These are phyloP conservation scores for Trichophyton mentagrophytes DNA, from an alignment of 2,329 filamentous ascomycete genomes.

Conservation along the genomic window DNA sequence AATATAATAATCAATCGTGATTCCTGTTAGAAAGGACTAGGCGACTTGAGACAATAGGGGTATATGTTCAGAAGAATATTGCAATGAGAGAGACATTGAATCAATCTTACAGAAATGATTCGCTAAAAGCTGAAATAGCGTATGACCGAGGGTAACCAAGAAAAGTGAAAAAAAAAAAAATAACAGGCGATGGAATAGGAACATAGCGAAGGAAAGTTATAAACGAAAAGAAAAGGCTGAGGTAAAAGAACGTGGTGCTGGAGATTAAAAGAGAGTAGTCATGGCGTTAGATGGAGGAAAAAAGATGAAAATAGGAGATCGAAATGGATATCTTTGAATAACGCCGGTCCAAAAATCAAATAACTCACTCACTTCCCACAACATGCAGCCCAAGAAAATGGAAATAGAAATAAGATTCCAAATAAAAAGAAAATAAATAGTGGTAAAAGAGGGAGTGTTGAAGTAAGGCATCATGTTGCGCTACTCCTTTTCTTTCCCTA, in stretches of 20 bases:
- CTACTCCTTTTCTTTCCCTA: conserved; percentile 15
- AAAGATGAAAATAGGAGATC: background rate
- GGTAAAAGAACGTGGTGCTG: background rate
- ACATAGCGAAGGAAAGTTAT: background rate
- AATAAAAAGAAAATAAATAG: background rate
- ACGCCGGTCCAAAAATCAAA: conserved; percentile 1
- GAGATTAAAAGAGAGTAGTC: conserved; percentile 1
- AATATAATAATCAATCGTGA: background rate
- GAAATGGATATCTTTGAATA: background rate
- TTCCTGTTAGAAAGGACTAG: background rate
- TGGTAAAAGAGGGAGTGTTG: background rate
- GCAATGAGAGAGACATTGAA: background rate
- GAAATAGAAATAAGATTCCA: background rate
- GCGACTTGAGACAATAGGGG: background rate
- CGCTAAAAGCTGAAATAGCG: background rate
- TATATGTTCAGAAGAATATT: conserved; percentile 2
- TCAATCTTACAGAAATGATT: background rate
- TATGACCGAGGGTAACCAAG: background rate
- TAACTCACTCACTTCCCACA: background rate
- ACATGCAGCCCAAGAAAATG: background rate
- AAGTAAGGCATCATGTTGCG: background rate
- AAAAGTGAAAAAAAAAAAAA: background rate
- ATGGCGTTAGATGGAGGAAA: background rate
- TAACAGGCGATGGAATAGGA: too few species aligned
- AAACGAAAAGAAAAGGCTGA: background rate